A percentile compares a stretch with the other conserved stretches of the same genome.
These are phyloP conservation scores for Fusarium penzigii DNA, from an alignment of 2,329 filamentous ascomycete species.

Conservation along the genomic window DNA sequence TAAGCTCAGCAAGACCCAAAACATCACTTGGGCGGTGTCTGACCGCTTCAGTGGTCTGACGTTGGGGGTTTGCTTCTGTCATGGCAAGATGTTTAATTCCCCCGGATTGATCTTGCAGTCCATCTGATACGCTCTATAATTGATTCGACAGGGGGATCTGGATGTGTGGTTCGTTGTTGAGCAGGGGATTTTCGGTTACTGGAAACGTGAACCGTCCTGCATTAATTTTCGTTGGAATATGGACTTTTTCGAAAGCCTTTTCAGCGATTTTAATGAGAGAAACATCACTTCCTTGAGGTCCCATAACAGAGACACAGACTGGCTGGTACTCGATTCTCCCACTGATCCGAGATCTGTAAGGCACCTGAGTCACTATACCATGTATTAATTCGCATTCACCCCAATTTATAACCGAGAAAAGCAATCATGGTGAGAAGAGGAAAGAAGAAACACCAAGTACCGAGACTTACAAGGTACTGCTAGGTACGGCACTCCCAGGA, in stretches of 20 bases:
- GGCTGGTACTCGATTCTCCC: constrained; percentile 31
- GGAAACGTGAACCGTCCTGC: constrained; percentile 34
- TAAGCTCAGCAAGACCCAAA: not conserved
- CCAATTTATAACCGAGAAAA: not conserved
- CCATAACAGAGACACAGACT: constrained; percentile 34
- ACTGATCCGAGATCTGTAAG: constrained; percentile 34
- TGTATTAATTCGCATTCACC: constrained; percentile 16
- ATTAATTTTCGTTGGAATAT: constrained; percentile 31
- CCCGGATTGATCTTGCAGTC: constrained; percentile 10
- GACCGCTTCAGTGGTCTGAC: constrained; percentile 23
- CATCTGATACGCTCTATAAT: constrained; percentile 8
- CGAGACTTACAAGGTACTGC: constrained; percentile 36
- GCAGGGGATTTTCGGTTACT: constrained; percentile 1
- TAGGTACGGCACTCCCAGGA: constrained; percentile 35
- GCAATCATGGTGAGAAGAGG: not conserved
- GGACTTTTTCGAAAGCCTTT: constrained; percentile 28
- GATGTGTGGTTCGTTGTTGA: not conserved
- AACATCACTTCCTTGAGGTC: constrained; percentile 28
- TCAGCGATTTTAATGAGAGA: constrained; percentile 31
- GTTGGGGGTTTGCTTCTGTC: constrained; percentile 11
- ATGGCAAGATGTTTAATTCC: not conserved
- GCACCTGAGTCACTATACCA: constrained; percentile 30
- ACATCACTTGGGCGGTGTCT: constrained; percentile 3
- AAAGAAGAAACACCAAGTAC: not conserved
- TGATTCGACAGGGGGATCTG: constrained; percentile 8